Evolutionary conservation across 306 rosid species (phyloP), one percentile per base, ranked within the genome.

Genomic region (Argentina anserina): DNA sequence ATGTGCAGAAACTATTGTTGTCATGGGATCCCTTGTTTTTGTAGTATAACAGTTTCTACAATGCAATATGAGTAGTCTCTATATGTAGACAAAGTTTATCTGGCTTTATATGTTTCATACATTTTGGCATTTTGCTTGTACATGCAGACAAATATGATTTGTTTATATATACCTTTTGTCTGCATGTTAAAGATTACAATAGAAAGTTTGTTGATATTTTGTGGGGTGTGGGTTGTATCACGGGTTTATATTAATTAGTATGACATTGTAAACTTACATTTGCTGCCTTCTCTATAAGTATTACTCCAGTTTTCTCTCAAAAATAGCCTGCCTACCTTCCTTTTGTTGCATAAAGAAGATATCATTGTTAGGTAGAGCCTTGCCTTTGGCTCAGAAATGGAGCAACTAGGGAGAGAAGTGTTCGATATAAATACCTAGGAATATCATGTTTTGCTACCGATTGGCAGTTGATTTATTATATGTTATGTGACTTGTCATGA

Each of bases 401-500:
- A 45, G 14, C 26, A 63, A 34, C 34, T 25, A 13, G 9, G 36
- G 28, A 23, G 43, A 23, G 40, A 45, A 3, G 31, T 20, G 76
- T 20, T 37, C 20, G 5, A 50, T 65, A 6, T 28, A 39, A 47
- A 12, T 25, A 12, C 31, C 33, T 25, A 31, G 29, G 58, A 25
- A 1, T 26, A 29, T 42, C 26, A 28, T 46, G 45, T 46, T 33
- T 14, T 46, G 68, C 43, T 53, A 69, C 71, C 72, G 37, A 64
- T 73, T 67, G 29, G 73, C 55, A 43, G 41, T 33, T 59, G 26
- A 37, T 66, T 58, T 64, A 36, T 66, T 55, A 47, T 62, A 69
- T 75, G 78, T 63, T 86, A 79, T 83, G 90, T 82, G 86, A 2
- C 71, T 28, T 56, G 34, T 34, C 36, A 50, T 50, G 7, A 60